A percentile compares a stretch with the other conserved stretches of the same genome.
Evolutionary conservation across 2,329 filamentous ascomycete genomes (phyloP).

Genomic region (Colletotrichum trifolii): DNA sequence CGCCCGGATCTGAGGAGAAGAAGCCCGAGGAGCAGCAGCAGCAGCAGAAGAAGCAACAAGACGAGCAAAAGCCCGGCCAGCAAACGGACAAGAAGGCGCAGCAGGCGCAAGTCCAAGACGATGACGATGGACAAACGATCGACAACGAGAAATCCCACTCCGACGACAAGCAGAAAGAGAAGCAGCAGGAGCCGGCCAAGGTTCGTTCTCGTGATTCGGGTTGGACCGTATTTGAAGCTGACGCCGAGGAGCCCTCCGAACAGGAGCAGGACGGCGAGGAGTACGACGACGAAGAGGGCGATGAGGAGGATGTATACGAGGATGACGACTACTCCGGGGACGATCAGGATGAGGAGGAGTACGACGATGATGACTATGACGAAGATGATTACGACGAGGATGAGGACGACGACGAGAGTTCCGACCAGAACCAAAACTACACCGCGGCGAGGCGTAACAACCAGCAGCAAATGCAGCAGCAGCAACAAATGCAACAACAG

Average conservation of each 20-base stretch:
- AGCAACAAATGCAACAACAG: constrained; percentile 40
- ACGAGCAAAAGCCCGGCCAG: not conserved
- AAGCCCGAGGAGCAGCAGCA: constrained; percentile 31
- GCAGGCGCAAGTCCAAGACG: constrained; percentile 12
- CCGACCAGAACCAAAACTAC: constrained; percentile 32
- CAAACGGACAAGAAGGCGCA: constrained; percentile 28
- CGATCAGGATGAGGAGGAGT: constrained; percentile 35
- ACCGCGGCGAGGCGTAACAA: constrained; percentile 21
- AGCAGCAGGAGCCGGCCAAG: constrained; percentile 31
- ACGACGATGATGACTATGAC: constrained; percentile 36
- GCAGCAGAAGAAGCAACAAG: constrained; percentile 8
- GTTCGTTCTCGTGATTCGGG: constrained; percentile 23
- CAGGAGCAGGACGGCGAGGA: constrained; percentile 22
- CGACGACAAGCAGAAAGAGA: constrained; percentile 38
- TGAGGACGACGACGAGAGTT: constrained; percentile 37
- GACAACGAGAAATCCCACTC: constrained; percentile 10
- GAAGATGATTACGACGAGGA: constrained; percentile 33
- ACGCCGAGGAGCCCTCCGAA: constrained; percentile 28
- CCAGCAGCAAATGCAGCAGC: constrained; percentile 36
- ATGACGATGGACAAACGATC: not conserved
- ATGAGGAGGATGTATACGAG: constrained; percentile 24
- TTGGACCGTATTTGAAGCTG: constrained; percentile 11
- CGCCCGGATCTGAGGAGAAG: constrained; percentile 21
- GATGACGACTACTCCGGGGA: constrained; percentile 30
- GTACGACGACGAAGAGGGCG: constrained; percentile 30